Percentiles rank a stretch among this genome's conserved stretches.
phyloP scores from a whole-genome alignment of 192 early-diverging fungal species.

The Coemansia sp. region DNA sequence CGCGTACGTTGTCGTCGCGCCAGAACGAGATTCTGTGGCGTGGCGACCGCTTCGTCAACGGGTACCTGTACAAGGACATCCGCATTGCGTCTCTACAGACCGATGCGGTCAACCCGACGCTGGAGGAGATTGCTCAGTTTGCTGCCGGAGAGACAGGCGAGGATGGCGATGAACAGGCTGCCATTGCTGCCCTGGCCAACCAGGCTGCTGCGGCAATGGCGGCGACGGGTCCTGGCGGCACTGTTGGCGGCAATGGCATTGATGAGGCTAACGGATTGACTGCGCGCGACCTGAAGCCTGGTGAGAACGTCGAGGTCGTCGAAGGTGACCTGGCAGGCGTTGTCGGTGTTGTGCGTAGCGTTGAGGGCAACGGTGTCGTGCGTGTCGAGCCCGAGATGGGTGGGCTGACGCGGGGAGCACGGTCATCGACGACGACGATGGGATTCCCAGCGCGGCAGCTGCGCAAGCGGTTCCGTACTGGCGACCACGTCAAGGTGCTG shows the following conservation, averaged over 20 bases:
- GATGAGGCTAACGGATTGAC: slow-evolving; percentile 47
- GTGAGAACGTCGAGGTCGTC: slow-evolving; percentile 82
- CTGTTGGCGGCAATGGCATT: too few species aligned
- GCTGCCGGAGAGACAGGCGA: slow-evolving; percentile 54
- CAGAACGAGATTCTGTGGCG: slow-evolving; percentile 58
- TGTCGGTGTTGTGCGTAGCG: slow-evolving; percentile 65
- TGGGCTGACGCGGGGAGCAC: slow-evolving; percentile 42
- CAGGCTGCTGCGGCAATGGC: slow-evolving; percentile 44
- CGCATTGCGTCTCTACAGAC: slow-evolving; percentile 59
- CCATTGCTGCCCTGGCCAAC: slow-evolving; percentile 52
- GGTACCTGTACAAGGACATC: slow-evolving; percentile 81
- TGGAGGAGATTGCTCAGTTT: slow-evolving; percentile 90
- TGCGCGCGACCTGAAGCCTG: slow-evolving; percentile 59
- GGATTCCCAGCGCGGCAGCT: slow-evolving; percentile 64
- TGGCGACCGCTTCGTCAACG: slow-evolving; percentile 59
- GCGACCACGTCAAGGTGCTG: slow-evolving; percentile 92
- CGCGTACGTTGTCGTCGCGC: slow-evolving; percentile 50
- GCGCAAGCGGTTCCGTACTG: slow-evolving; percentile 81
- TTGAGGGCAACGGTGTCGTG: slow-evolving; percentile 63
- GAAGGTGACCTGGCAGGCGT: slow-evolving; percentile 79
- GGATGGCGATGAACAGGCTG: slow-evolving; percentile 62
- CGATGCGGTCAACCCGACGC: slow-evolving; percentile 73
- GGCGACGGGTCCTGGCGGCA: too few species aligned
- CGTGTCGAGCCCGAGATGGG: slow-evolving; percentile 62
- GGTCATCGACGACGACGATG: slow-evolving; percentile 28